Conservation (phyloP, 1,284 basidiomycete genomes). For the Thelephora terrestris region DNA sequence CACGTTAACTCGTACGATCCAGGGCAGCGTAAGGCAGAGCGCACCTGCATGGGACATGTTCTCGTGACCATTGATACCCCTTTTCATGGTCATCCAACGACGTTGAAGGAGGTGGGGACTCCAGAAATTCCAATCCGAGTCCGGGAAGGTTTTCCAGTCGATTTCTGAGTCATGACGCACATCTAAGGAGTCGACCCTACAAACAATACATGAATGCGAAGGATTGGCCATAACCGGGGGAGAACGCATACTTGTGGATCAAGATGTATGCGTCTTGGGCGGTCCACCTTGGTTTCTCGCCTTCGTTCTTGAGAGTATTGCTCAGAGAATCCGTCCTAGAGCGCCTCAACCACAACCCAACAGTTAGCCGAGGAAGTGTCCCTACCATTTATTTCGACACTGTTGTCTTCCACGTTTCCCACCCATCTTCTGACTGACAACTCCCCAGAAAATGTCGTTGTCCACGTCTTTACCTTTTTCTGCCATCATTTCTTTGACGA, state of each 20-base stretch:
- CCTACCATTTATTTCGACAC: constrained; percentile 76
- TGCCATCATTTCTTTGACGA: constrained; percentile 63
- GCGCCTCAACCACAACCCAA: constrained; percentile 4
- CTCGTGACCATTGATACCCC: constrained; percentile 60
- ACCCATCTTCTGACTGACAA: constrained; percentile 67
- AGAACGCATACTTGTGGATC: constrained; percentile 58
- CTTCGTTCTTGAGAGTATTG: constrained; percentile 59
- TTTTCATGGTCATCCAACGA: constrained; percentile 70
- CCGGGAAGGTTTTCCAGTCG: constrained; percentile 67
- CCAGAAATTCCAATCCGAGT: constrained; percentile 74
- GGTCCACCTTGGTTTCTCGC: constrained; percentile 61
- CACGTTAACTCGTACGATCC: constrained; percentile 1
- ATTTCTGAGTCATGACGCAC: constrained; percentile 76
- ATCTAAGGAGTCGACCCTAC: constrained; percentile 60
- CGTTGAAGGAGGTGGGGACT: constrained; percentile 67
- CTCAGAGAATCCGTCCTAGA: constrained; percentile 65
- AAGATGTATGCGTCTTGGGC: constrained; percentile 66
- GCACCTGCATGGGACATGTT: constrained; percentile 68
- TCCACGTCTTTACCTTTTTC: constrained; percentile 60
- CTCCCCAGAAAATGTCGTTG: constrained; percentile 73
- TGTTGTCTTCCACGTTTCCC: constrained; percentile 66
- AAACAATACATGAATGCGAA: constrained; percentile 6
- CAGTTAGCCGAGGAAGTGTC: not conserved
- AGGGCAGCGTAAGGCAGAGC: constrained; percentile 11
- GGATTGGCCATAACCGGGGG: not conserved